Evolutionary conservation across 108 stramenopile species (phyloP).

Genomic region (Skeletonema costatum): DNA sequence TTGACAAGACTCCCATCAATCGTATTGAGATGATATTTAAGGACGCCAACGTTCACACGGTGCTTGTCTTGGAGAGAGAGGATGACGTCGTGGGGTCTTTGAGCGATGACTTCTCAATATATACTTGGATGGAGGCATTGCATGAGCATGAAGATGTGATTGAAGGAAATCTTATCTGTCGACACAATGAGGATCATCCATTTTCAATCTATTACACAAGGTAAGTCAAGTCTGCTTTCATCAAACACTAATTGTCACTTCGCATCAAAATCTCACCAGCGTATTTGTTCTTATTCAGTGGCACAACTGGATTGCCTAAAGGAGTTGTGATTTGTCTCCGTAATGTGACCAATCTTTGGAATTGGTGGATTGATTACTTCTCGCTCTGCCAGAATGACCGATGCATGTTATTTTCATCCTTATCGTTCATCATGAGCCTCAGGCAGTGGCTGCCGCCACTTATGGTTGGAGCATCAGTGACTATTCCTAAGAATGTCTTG

Average conservation of each 20-base stretch:
- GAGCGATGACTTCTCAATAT: too few relatives aligned
- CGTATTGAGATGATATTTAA: constrained; percentile 17
- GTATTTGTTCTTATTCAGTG: background rate
- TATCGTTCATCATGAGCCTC: constrained; percentile 32
- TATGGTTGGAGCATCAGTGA: constrained; percentile 6
- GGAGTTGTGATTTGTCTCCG: constrained; percentile 13
- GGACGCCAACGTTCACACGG: constrained; percentile 9
- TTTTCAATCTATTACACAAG: too few relatives aligned
- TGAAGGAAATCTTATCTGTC: too few relatives aligned
- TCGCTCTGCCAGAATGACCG: constrained; percentile 8
- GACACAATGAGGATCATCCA: too few relatives aligned
- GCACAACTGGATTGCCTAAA: background rate
- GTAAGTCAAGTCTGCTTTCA: too few relatives aligned
- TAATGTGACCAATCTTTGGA: constrained; percentile 19
- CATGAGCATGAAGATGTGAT: too few relatives aligned
- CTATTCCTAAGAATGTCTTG: constrained; percentile 3
- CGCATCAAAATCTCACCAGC: background rate
- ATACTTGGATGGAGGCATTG: too few relatives aligned
- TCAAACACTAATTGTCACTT: too few relatives aligned
- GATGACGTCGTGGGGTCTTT: background rate
- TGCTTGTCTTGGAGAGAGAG: constrained; percentile 9
- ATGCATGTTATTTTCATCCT: constrained; percentile 18
- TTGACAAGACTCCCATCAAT: constrained; percentile 18
- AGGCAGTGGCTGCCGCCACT: constrained; percentile 27
- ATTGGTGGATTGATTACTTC: constrained; percentile 33